phyloP scores from a whole-genome alignment of 176 grass and related monocot genomes.

The Rhynchospora tenuis region DNA sequence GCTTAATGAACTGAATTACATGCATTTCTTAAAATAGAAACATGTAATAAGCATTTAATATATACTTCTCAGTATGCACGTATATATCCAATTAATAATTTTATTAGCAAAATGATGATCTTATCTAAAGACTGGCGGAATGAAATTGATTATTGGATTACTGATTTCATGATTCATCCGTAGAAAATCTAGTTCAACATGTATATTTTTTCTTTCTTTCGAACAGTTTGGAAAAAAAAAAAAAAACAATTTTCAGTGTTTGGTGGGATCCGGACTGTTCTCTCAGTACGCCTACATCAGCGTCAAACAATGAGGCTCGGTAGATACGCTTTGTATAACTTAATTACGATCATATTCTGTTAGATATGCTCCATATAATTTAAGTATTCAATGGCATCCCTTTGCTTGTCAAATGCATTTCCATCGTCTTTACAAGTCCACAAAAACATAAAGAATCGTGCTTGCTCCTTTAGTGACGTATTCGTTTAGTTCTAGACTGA shows the following conservation, averaged over 20 bases:
- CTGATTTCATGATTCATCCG: not conserved
- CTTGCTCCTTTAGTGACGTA: not conserved
- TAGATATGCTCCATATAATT: not conserved
- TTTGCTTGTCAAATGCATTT: not conserved
- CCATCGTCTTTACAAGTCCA: not conserved
- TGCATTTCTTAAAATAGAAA: too few relatives aligned
- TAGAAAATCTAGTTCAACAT: not conserved
- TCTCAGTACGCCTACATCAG: not conserved
- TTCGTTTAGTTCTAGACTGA: not conserved
- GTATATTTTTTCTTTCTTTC: not conserved
- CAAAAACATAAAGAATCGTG: not conserved
- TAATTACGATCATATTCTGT: not conserved
- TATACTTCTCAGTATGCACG: too few relatives aligned
- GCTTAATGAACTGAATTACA: too few relatives aligned
- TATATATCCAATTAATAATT: too few relatives aligned
- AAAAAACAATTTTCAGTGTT: not conserved
- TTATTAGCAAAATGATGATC: too few relatives aligned
- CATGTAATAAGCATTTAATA: too few relatives aligned
- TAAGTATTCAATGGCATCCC: not conserved
- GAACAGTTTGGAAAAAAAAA: not conserved
- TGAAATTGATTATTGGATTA: too few relatives aligned
- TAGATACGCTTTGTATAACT: not conserved
- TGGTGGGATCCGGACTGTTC: not conserved
- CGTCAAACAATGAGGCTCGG: not conserved
- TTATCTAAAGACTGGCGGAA: too few relatives aligned